Percentiles rank a stretch among this genome's conserved stretches.
Conservation (phyloP, 2,329 filamentous ascomycete species). For the Clonostachys chloroleuca region DNA sequence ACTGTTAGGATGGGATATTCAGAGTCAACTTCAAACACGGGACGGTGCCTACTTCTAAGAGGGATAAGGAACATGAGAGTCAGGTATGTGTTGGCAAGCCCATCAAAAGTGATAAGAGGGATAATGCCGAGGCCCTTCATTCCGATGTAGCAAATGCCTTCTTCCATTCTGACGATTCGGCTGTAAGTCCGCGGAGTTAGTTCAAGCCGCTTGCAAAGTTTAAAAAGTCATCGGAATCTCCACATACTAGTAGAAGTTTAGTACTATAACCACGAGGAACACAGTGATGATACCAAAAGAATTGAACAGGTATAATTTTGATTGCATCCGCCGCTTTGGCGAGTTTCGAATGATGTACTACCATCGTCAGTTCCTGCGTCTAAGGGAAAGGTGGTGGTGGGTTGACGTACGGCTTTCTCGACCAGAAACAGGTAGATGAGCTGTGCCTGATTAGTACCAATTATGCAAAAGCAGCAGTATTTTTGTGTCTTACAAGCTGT, state of each 20-base stretch:
- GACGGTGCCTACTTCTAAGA: conserved; percentile 39
- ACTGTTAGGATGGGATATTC: no score
- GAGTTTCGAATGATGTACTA: conserved; percentile 54
- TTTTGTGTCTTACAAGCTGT: not conserved
- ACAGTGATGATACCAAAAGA: conserved; percentile 48
- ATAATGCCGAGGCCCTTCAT: conserved; percentile 55
- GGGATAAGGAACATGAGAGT: conserved; percentile 61
- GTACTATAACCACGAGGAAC: conserved; percentile 40
- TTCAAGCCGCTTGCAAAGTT: no score
- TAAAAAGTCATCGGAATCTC: not conserved
- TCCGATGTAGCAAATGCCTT: conserved; percentile 56
- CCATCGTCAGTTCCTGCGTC: not conserved
- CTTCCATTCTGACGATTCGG: conserved; percentile 50
- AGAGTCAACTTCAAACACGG: no score
- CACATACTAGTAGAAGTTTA: conserved; percentile 59
- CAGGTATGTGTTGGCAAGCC: conserved; percentile 58
- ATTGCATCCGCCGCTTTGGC: conserved; percentile 43
- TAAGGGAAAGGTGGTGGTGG: not conserved
- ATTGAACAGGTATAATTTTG: conserved; percentile 58
- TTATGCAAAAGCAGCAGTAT: no score
- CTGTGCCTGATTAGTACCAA: not conserved
- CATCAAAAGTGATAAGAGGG: conserved; percentile 56
- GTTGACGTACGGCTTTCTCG: conserved; percentile 50
- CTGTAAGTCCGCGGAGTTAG: conserved; percentile 18
- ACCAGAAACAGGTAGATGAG: conserved; percentile 63